Conservation (phyloP, 1,139 yeast genomes). For the Meyerozyma guilliermondii region DNA sequence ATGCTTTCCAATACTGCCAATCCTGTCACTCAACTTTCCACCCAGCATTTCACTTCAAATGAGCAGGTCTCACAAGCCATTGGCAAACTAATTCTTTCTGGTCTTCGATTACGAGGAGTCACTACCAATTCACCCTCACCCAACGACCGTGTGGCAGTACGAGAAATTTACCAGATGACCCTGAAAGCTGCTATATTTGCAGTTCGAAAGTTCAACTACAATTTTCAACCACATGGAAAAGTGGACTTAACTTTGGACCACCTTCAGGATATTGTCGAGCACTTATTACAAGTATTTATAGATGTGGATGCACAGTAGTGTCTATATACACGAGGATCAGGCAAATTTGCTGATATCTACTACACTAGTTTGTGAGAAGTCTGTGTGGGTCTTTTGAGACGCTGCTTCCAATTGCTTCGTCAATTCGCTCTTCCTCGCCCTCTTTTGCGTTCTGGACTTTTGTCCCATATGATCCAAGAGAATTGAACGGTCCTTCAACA, state of each 20-base stretch:
- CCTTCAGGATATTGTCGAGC: slow-evolving; percentile 3
- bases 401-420: slow-evolving; percentile 29
- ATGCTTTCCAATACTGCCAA: slow-evolving; percentile 5
- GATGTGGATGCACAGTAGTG: slow-evolving; percentile 3
- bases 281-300: slow-evolving; percentile 2
- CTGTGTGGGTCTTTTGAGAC: slow-evolving; percentile 19
- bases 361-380: slow-evolving; percentile 10
- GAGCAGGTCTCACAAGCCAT: slow-evolving; percentile 33
- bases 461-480: slow-evolving; percentile 35
- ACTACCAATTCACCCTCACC: slow-evolving; percentile 20
- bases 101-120: slow-evolving; percentile 39
- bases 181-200: slow-evolving; percentile 36
- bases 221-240: slow-evolving; percentile 12
- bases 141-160: slow-evolving; percentile 32
- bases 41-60: slow-evolving; percentile 20
- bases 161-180: slow-evolving; percentile 43
- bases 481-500: slow-evolving; percentile 38
- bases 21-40: slow-evolving; percentile 7
- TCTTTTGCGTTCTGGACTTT: slow-evolving; percentile 12
- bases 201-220: slow-evolving; percentile 30
- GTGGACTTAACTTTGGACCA: not conserved
- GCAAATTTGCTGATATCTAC: slow-evolving; percentile 4
- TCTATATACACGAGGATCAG: not conserved
- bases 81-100: slow-evolving; percentile 34
- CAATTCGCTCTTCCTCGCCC: slow-evolving; percentile 22